Evolutionary conservation across 495 filamentous ascomycete genomes (phyloP), one percentile per base, ranked within the genome.

Genomic region (Neurospora cerealis): DNA sequence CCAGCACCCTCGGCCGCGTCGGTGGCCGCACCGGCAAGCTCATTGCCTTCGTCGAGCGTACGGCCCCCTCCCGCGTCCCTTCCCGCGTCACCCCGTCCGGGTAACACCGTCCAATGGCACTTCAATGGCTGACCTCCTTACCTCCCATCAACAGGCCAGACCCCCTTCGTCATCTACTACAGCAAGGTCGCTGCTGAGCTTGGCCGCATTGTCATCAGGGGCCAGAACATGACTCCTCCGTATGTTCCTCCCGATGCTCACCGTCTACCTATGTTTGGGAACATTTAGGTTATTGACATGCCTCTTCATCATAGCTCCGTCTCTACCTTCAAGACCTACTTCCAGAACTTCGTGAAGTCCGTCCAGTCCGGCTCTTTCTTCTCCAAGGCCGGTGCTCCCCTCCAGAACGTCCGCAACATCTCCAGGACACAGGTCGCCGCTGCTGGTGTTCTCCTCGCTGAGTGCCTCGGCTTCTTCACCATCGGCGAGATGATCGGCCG

Each of bases 401-500:
- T 96, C 73, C 85, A 89, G 79, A 86, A 86, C 73, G 79, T 92
- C 74, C 88, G 93, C 79, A 93, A 90, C 82, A 70, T 95, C 78
- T 91, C 87, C 82, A 85, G 82, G 69, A 85, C 89, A 79, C 89
- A 97, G 81, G 74, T 94, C 72, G 87, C 86, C 36, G 80, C 92
- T 32, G 89, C 84, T 71, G 93, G 91, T 79, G 92, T 99, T 71
- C 82, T 97, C 73, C 79, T 84, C 46, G 95, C 95, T 44, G 96
- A 99, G 86, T 88, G 93, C 70, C 83, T 99, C 73, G 96, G 96
- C 71, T 98, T 99, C 88, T 99, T 98, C 88, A 95, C 94, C 21
- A 89, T 99, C 32, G 96, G 96, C 73, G 94, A 98, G 88, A 98
- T 99, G 84, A 91, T 98, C 76, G 96, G 96, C 73, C 87, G 95